Evolutionary conservation across 768 basidiomycete species (phyloP).

Genomic region (Panaeolus cyanescens): DNA sequence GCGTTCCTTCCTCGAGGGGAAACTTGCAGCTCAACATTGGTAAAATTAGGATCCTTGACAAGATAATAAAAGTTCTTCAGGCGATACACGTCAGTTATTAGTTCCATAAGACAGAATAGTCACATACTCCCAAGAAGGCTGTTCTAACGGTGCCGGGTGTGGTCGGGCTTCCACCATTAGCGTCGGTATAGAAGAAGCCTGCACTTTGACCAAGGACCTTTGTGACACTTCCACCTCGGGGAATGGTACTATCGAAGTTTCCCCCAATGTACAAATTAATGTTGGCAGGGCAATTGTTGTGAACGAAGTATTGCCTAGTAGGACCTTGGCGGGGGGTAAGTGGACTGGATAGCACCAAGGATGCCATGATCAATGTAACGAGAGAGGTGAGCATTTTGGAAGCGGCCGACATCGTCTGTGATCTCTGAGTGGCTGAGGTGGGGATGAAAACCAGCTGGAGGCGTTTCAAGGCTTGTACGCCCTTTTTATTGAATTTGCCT

Average conservation of each 20-base stretch:
- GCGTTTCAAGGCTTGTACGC: neutral
- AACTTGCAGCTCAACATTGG: neutral
- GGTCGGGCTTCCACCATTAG: constrained; percentile 19
- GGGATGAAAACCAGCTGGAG: neutral
- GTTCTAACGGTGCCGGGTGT: constrained; percentile 14
- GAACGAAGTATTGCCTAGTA: constrained; percentile 14
- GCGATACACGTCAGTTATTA: neutral
- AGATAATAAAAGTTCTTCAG: neutral
- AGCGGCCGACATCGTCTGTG: neutral
- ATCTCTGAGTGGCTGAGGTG: no score
- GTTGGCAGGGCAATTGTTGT: constrained; percentile 23
- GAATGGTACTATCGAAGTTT: constrained; percentile 14
- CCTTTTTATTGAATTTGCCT: neutral
- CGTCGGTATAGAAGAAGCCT: constrained; percentile 23
- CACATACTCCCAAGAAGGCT: constrained; percentile 19
- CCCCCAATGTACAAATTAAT: constrained; percentile 24
- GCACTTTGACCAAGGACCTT: constrained; percentile 13
- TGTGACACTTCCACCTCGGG: constrained; percentile 10
- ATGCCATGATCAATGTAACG: neutral
- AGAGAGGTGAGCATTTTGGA: neutral
- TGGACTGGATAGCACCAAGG: neutral
- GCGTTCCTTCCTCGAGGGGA: neutral
- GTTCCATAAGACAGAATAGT: neutral
- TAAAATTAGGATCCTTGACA: neutral
- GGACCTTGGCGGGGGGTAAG: neutral